phyloP scores from a whole-genome alignment of 768 basidiomycete species.

The Rickenella mellea region DNA sequence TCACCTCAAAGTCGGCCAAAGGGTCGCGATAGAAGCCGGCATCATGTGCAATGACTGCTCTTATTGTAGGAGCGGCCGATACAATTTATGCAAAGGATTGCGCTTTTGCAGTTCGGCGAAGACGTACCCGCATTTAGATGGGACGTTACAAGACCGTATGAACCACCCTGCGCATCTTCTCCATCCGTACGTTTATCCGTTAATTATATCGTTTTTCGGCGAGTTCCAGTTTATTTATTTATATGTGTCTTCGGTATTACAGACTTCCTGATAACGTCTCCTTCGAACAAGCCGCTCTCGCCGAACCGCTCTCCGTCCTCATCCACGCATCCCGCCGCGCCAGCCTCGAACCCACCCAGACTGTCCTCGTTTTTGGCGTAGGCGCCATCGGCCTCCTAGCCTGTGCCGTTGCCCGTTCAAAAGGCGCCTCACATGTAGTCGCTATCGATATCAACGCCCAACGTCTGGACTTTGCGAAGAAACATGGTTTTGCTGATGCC shows the following conservation, averaged over 20 bases:
- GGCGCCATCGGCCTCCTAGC: conserved; percentile 92
- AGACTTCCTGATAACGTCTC: conserved; percentile 71
- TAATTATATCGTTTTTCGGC: conserved; percentile 1
- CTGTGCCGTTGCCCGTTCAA: conserved; percentile 64
- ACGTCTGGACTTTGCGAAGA: conserved; percentile 70
- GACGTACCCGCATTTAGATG: conserved; percentile 88
- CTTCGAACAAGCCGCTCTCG: conserved; percentile 77
- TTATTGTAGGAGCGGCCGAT: conserved; percentile 66
- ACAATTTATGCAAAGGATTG: conserved; percentile 89
- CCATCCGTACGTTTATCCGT: conserved; percentile 59
- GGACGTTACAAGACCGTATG: conserved; percentile 80
- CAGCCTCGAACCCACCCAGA: conserved; percentile 39
- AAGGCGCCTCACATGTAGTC: conserved; percentile 63
- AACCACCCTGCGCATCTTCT: conserved; percentile 83
- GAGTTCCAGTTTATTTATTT: conserved; percentile 4
- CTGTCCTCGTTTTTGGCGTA: conserved; percentile 83
- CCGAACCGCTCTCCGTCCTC: conserved; percentile 91
- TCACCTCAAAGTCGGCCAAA: conserved; percentile 62
- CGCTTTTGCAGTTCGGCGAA: conserved; percentile 86
- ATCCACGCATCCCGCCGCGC: conserved; percentile 49
- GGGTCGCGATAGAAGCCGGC: conserved; percentile 91
- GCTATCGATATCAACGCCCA: conserved; percentile 81
- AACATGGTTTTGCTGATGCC: conserved; percentile 67
- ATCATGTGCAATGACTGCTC: conserved; percentile 74
- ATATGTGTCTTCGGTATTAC: conserved; percentile 4